Evolutionary conservation across 768 basidiomycete species (phyloP), one percentile per base, ranked within the genome.

Genomic region (Boletus coccyginus): DNA sequence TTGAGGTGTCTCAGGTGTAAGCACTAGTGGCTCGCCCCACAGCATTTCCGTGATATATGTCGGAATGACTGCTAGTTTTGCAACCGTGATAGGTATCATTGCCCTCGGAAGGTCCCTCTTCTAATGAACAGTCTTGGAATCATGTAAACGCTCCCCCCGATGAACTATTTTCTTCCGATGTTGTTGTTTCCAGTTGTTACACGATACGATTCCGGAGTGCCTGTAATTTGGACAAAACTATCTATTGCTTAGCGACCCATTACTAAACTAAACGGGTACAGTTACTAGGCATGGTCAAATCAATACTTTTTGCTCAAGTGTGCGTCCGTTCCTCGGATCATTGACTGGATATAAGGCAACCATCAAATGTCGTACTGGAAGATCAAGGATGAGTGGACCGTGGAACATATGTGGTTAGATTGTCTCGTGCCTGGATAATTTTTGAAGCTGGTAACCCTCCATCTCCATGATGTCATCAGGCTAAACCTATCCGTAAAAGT

Each of bases 371-470:
- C 53, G 5, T 66, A 60, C 50, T 58, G 32, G 10, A 27, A 45
- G 16, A 39, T 17, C 38, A 44, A 46, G 24, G 21, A 19, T 49
- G 4, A 51, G 48, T 40, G 16, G 16, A 17, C 19, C 39, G 31
- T 14, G 21, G 10, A 19, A 9, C 38, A 13, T 17, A 13, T 4
- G 29, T 9, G 24, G 11, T 6, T n/a, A 5, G 29, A n/a, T 6
- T 27, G 11, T 40, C 21, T 35, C 66, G 38, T 33, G 69, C 66
- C 64, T 63, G 50, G 5, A 69, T 48, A 10, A 58, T 21, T 38
- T 33, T 58, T 0, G 67, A 66, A 19, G 16, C 35, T 1, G 61
- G 61, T 9, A 66, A 19, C 16, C 48, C 54, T 31, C 47, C 45
- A 1, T 56, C 61, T 62, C 43, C 17, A 16, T 8, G 12, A 35